These are phyloP conservation scores for Solanum pinnatisectum DNA, from an alignment of 257 asterid species.

Conservation along the genomic window DNA sequence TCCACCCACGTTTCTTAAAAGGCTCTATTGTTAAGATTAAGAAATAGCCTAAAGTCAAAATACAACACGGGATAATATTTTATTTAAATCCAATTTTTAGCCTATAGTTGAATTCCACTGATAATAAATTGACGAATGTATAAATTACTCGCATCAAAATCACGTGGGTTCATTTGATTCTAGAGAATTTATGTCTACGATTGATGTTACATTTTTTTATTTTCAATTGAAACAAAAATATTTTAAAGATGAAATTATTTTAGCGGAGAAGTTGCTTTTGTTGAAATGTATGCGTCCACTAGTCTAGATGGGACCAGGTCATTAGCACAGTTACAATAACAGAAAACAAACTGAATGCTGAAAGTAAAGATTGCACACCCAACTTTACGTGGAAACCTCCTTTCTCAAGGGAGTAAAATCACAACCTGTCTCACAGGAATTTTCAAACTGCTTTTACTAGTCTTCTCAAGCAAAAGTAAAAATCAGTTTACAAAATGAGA, in stretches of 20 bases:
- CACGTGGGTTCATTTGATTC: neutral
- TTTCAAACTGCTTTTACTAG: no score
- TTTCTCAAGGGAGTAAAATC: no score
- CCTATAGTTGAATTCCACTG: neutral
- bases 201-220: neutral
- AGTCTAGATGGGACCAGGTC: no score
- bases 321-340: no score
- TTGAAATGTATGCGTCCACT: no score
- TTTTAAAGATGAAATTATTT: neutral
- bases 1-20: neutral
- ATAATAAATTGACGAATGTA: neutral
- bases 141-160: neutral
- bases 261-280: neutral
- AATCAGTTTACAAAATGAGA: no score
- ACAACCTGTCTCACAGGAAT: no score
- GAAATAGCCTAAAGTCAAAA: neutral
- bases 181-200: neutral
- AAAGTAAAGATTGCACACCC: no score
- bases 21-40: neutral
- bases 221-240: neutral
- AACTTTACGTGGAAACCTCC: no score
- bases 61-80: neutral
- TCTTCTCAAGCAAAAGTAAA: no score
- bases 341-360: no score
- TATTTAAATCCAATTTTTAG: neutral